These are phyloP conservation scores for Sistotremastrum suecicum DNA, from an alignment of 768 basidiomycete genomes.

Conservation along the genomic window DNA sequence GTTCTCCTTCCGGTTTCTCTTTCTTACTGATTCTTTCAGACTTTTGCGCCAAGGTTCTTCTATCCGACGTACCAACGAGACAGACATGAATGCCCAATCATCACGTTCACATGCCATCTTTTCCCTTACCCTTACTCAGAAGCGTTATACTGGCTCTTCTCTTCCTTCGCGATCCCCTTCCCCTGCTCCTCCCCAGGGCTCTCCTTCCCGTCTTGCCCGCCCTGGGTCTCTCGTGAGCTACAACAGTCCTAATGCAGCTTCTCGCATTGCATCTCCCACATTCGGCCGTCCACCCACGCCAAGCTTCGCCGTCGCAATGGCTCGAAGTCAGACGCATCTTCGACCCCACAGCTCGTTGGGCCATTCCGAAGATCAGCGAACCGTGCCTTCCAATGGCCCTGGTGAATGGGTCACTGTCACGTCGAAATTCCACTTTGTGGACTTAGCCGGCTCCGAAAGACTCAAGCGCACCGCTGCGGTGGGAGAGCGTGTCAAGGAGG, in stretches of 20 bases:
- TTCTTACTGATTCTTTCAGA: conserved; percentile 25
- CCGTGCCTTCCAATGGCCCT: conserved; percentile 15
- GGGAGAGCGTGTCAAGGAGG: conserved; percentile 95
- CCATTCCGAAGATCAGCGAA: conserved; percentile 38
- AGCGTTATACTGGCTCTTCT: conserved; percentile 63
- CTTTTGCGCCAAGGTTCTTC: conserved; percentile 81
- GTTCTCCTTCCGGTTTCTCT: conserved; percentile 2
- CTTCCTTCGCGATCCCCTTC: conserved; percentile 63
- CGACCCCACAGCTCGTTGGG: conserved; percentile 77
- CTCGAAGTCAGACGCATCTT: conserved; percentile 41
- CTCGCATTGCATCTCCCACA: conserved; percentile 62
- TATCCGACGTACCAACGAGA: conserved; percentile 89
- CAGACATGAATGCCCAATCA: conserved; percentile 97
- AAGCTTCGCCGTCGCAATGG: conserved; percentile 63
- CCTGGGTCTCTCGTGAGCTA: conserved; percentile 58
- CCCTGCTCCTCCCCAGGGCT: conserved; percentile 59
- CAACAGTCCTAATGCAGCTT: conserved; percentile 20
- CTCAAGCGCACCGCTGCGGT: conserved; percentile 93
- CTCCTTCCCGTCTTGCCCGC: conserved; percentile 63
- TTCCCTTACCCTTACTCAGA: conserved; percentile 87
- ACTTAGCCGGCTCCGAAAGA: conserved; percentile 94
- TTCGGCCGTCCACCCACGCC: conserved; percentile 69
- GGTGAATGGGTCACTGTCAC: conserved; percentile 85
- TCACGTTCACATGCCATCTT: conserved; percentile 99
- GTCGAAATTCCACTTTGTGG: conserved; percentile 97